Base-by-base conservation (phyloP, 1,284 basidiomycete genomes). In the Jaminaea rosea region DNA sequence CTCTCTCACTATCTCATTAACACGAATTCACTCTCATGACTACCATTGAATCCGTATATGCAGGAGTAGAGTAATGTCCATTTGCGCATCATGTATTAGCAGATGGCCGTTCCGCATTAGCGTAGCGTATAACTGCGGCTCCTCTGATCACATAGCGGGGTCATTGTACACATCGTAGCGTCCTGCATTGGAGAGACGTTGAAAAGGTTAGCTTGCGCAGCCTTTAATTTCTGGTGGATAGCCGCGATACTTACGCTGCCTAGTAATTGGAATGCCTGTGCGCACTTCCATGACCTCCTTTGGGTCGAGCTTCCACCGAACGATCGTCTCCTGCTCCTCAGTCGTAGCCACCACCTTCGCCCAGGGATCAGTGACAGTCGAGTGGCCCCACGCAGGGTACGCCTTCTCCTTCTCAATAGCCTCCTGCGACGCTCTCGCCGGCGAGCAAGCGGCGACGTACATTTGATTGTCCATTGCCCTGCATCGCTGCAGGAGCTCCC, bases 391-490 rank as follows among this genome's bases (percentile, higher is more conserved):
- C 4, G 71, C 63, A 0, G 69, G 71, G 44, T 73, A 73, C 4
- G 66, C 65, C 26, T 61, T 60, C 15, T 55, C 65, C 3, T 63
- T 64, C 19, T 59, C 57, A 23, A 64, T 47, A 1, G 61, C 64
- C 26, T 47, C 85, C 13, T 79, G 82, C 52, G 85, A 74, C 61
- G 94, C 87, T 31, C 93, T 82, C 1, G 94, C 91, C 27, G 92
- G 91, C 58, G 91, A 96, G 75, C 91, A 96, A 85, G 92, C 93
- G 2, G 87, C 82, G 58, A 94, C 84, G 76, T 84, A 99, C 19
- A 97, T 82, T 76, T 98, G 93, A 69, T 98, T 96, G 73, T 99
- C 93, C 26, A 91, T 82, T 8, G 93, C 93, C 52, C 91, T 81
- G 50, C 84, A 84, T 48, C 88, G 81, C 69, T 90, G 87, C 10